These are phyloP conservation scores for Paraconiothyrium brasiliense DNA, from an alignment of 2,329 filamentous ascomycete species.

Conservation along the genomic window DNA sequence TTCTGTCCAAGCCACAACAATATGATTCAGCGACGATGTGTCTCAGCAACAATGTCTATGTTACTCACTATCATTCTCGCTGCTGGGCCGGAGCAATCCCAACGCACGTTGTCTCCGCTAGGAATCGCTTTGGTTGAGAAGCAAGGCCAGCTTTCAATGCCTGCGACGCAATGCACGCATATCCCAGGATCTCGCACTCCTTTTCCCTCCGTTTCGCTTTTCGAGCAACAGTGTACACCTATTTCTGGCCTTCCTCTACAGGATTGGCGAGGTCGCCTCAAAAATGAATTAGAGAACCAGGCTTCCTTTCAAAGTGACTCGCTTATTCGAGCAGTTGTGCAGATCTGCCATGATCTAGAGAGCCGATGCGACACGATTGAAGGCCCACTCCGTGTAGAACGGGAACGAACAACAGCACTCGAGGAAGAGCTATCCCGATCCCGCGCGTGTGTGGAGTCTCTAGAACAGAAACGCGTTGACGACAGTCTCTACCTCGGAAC, in stretches of 20 bases:
- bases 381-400: conserved; percentile 60
- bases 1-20: conserved; percentile 28
- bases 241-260: conserved; percentile 40
- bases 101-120: conserved; percentile 27
- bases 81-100: conserved; percentile 25
- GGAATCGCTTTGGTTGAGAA: conserved; percentile 37
- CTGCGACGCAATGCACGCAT: conserved; percentile 31
- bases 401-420: conserved; percentile 46
- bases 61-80: conserved; percentile 38
- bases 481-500: conserved; percentile 43
- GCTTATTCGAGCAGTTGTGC: conserved; percentile 60
- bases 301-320: conserved; percentile 55
- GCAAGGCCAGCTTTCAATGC: conserved; percentile 32
- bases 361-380: conserved; percentile 64
- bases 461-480: conserved; percentile 37
- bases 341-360: conserved; percentile 66
- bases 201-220: conserved; percentile 36
- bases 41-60: conserved; percentile 38
- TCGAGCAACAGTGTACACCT: conserved; percentile 53
- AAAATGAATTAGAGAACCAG: conserved; percentile 52
- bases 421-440: conserved; percentile 44
- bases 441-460: conserved; percentile 47
- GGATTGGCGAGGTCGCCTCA: conserved; percentile 62
- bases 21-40: conserved; percentile 27
- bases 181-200: conserved; percentile 1